phyloP scores from a whole-genome alignment of 345 rosid genomes.

The Laguncularia racemosa region DNA sequence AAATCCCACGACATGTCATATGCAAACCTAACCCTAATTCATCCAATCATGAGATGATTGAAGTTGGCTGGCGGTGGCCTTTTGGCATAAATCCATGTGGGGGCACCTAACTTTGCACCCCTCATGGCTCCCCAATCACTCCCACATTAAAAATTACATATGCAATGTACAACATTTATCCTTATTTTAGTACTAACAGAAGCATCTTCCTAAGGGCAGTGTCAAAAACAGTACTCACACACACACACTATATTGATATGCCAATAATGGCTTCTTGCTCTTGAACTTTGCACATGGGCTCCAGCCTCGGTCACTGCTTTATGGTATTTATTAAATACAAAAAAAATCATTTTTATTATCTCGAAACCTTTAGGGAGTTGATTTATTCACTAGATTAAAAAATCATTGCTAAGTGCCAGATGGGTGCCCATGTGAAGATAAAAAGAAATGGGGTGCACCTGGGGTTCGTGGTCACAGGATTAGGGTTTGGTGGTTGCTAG shows the following conservation, averaged over 20 bases:
- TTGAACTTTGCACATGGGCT: conserved; percentile 39
- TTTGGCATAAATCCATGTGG: conserved; percentile 33
- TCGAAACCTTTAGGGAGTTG: conserved; percentile 1
- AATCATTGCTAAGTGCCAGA: conserved; percentile 23
- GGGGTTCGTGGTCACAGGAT: conserved; percentile 13
- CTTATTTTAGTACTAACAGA: no score
- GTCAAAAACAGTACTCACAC: not conserved
- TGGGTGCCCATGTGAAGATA: conserved; percentile 28
- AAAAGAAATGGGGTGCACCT: conserved; percentile 4
- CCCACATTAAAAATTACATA: no score
- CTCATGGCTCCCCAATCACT: not conserved
- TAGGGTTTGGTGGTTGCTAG: no score
- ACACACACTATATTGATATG: not conserved
- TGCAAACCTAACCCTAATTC: not conserved
- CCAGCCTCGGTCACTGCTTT: conserved; percentile 17
- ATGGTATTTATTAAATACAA: no score
- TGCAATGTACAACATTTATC: no score
- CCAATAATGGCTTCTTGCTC: conserved; percentile 10
- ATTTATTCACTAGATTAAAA: conserved; percentile 17
- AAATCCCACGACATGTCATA: not conserved
- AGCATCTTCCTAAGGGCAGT: no score
- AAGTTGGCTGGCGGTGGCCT: conserved; percentile 15
- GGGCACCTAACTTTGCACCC: conserved; percentile 13
- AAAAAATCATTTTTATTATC: no score
- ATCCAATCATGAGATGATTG: conserved; percentile 12